These are phyloP conservation scores for Diaporthe caulivora DNA, from an alignment of 2,329 filamentous ascomycete genomes.

Conservation along the genomic window DNA sequence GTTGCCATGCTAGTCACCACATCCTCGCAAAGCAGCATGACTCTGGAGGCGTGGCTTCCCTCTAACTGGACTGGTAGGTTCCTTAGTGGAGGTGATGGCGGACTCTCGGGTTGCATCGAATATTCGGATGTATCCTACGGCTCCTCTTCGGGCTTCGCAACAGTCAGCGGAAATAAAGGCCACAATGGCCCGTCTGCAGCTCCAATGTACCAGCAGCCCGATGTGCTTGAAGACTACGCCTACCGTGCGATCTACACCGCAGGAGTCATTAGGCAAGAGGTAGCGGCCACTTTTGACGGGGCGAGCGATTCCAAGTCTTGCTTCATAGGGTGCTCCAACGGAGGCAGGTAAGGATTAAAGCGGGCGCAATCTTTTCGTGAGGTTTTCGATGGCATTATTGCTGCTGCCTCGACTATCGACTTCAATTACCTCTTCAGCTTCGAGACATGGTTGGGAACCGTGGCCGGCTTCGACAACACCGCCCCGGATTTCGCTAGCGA, in stretches of 20 bases:
- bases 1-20: constrained; percentile 46
- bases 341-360: constrained; percentile 69
- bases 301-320: constrained; percentile 57
- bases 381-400: constrained; percentile 69
- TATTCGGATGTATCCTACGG: constrained; percentile 62
- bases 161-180: constrained; percentile 63
- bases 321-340: constrained; percentile 70
- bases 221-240: constrained; percentile 52
- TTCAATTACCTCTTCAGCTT: constrained; percentile 54
- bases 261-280: constrained; percentile 58
- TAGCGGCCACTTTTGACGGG: constrained; percentile 62
- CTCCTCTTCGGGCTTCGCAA: constrained; percentile 57
- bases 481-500: constrained; percentile 56
- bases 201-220: constrained; percentile 50
- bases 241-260: constrained; percentile 55
- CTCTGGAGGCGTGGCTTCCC: constrained; percentile 62
- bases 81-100: constrained; percentile 61
- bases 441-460: constrained; percentile 50
- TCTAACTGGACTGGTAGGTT: constrained; percentile 58
- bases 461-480: constrained; percentile 47
- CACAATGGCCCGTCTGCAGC: constrained; percentile 57
- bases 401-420: constrained; percentile 56
- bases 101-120: constrained; percentile 60
- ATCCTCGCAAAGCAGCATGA: constrained; percentile 55
- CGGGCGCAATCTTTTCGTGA: constrained; percentile 64